Evolutionary conservation across 202 grass and related monocot species (phyloP).

Genomic region (Zizania palustris): DNA sequence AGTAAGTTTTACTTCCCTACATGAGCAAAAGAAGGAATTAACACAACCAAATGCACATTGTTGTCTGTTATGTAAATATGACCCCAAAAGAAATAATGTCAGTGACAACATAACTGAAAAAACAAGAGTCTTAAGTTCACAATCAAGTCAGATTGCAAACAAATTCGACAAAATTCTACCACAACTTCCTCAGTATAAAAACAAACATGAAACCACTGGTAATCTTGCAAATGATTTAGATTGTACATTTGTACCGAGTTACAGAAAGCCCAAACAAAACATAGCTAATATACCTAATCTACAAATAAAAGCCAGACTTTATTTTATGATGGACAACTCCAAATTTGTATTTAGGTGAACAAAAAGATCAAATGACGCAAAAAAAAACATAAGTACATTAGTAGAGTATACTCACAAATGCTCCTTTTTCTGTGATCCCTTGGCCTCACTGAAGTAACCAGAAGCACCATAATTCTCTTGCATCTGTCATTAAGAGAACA

Average conservation of each 20-base stretch:
- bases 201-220: neutral
- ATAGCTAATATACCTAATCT: slow-evolving; percentile 5
- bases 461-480: slow-evolving; percentile 86
- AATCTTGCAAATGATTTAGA: slow-evolving; percentile 12
- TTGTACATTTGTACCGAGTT: neutral
- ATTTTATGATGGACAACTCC: neutral
- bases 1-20: slow-evolving; percentile 74
- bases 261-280: slow-evolving; percentile 1
- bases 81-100: neutral
- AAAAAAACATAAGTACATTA: slow-evolving; percentile 37
- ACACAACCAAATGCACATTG: slow-evolving; percentile 22
- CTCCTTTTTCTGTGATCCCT: slow-evolving; percentile 62
- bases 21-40: slow-evolving; percentile 27
- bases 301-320: neutral
- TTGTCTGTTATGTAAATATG: slow-evolving; percentile 1
- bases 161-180: neutral
- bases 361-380: slow-evolving; percentile 3
- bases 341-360: neutral
- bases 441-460: slow-evolving; percentile 88
- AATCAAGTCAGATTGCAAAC: neutral
- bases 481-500: slow-evolving; percentile 56
- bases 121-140: neutral
- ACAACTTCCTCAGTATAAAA: neutral
- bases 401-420: slow-evolving; percentile 55
- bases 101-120: neutral